Base-by-base conservation (phyloP, 2,329 filamentous ascomycete species). In the Lizonia empirigonia region DNA sequence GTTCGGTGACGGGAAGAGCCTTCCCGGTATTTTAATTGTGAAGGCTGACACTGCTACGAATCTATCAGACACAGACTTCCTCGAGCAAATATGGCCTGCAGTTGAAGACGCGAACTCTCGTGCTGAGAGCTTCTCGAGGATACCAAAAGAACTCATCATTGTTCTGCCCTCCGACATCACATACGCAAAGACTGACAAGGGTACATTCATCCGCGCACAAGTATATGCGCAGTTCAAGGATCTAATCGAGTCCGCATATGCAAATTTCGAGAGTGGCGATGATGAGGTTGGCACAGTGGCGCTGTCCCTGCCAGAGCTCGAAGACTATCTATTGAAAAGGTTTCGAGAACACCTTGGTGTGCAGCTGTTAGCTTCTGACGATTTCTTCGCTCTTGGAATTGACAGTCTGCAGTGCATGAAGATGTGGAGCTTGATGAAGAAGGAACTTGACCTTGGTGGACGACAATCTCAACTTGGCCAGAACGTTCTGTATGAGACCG, bases 401-500 rank as follows among this genome's bases (percentile, higher is more conserved):
- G 85, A 87, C 63, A 83, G 80, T 36, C 67, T 87, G 20, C 81
- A 84, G 54, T 80, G 82, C 1, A 83, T 85, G 22, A 77, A 79
- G 44, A 78, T 84, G 50, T 78, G 84, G 55, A 75, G 76, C 13
- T 68, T 74, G 1, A 79, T 88, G 22, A 69, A 82, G 44, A 77
- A 77, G 10, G 73, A 78, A 1, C 62, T 87, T 2, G 76, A 83
- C 20, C 59, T 83, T 1, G 74, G 76, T 1, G 77, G 77, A 0
- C 54, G 55, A 12, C 70, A 76, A 12, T 35, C 58, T 12, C 66
- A 72, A 8, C 65, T 86, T 0, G 76, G 78, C 0, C 78, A 82
- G 38, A 87, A 85, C 40, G 74, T 86, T 0, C 76, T 85, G 0
- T 87, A 84, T 39, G 84, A 87, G 32, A 75, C 80, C 26, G 80